Conservation (phyloP, 192 early-diverging fungal genomes). For the Mortierella antarctica region DNA sequence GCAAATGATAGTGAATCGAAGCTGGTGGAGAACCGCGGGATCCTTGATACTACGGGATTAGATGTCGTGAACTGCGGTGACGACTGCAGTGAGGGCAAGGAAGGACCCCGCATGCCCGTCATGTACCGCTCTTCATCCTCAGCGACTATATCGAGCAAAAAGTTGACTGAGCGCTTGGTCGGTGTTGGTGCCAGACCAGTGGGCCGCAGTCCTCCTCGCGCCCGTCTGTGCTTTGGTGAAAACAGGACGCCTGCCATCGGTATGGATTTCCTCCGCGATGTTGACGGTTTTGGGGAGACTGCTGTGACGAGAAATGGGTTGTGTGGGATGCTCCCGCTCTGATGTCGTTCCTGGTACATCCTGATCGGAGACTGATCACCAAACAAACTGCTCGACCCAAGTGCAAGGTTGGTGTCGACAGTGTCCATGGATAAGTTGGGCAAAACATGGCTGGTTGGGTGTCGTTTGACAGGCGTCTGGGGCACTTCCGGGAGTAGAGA, state of each 20-base stretch:
- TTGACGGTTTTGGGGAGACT: background rate
- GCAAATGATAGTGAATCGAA: background rate
- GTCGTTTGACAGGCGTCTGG: constrained; percentile 42
- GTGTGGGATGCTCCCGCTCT: constrained; percentile 8
- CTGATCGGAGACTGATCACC: constrained; percentile 28
- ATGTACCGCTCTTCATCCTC: constrained; percentile 38
- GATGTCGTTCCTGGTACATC: constrained; percentile 24
- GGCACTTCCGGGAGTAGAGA: constrained; percentile 44
- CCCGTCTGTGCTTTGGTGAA: constrained; percentile 27
- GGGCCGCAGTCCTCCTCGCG: constrained; percentile 32
- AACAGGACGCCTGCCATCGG: constrained; percentile 26
- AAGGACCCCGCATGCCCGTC: constrained; percentile 20
- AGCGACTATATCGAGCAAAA: constrained; percentile 39
- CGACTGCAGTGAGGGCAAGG: constrained; percentile 5
- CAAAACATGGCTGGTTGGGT: constrained; percentile 23
- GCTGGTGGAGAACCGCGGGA: background rate
- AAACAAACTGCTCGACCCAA: constrained; percentile 45
- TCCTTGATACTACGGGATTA: background rate
- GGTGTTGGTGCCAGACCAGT: constrained; percentile 17
- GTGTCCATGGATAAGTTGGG: constrained; percentile 46
- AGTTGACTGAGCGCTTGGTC: constrained; percentile 36
- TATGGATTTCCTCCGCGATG: constrained; percentile 9
- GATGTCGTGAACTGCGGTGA: background rate
- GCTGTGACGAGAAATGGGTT: constrained; percentile 21
- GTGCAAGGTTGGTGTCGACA: constrained; percentile 41